Percentiles rank a stretch among this genome's conserved stretches.
Conservation (phyloP, 345 rosid species). For the Populus tremula region DNA sequence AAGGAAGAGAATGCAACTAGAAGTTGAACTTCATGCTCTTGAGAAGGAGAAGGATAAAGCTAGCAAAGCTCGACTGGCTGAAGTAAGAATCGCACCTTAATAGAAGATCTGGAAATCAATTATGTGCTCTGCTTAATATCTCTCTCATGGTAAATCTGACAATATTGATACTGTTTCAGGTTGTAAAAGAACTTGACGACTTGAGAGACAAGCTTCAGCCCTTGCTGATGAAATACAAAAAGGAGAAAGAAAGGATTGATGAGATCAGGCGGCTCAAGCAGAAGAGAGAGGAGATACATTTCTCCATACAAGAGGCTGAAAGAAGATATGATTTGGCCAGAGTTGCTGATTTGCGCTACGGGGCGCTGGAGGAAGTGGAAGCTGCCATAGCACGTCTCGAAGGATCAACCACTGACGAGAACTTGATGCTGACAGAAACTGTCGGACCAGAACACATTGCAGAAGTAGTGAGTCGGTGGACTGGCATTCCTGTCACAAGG, state of each 20-base stretch:
- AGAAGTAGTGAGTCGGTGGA: constrained; percentile 93
- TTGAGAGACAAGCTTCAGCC: constrained; percentile 92
- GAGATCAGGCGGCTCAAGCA: constrained; percentile 77
- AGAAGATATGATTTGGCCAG: constrained; percentile 84
- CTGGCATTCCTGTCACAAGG: constrained; percentile 86
- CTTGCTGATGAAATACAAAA: constrained; percentile 74
- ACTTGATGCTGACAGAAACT: constrained; percentile 72
- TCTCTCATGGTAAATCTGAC: neutral
- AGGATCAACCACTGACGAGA: constrained; percentile 54
- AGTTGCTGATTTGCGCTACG: constrained; percentile 83
- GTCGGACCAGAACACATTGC: constrained; percentile 92
- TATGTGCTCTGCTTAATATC: neutral
- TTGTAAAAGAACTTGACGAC: constrained; percentile 82
- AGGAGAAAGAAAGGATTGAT: constrained; percentile 87
- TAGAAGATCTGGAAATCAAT: neutral
- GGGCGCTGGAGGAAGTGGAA: constrained; percentile 81
- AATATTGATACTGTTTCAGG: constrained; percentile 35
- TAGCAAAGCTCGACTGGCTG: constrained; percentile 77
- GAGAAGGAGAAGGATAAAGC: constrained; percentile 95
- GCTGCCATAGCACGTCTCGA: constrained; percentile 64
- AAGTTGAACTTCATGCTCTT: constrained; percentile 81
- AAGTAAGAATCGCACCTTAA: constrained; percentile 41
- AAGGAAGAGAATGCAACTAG: constrained; percentile 81
- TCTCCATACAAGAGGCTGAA: constrained; percentile 81
- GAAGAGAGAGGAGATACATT: constrained; percentile 71